These are phyloP conservation scores for Azolla pinnata DNA, from an alignment of 75 land plant genomes.

Conservation along the genomic window DNA sequence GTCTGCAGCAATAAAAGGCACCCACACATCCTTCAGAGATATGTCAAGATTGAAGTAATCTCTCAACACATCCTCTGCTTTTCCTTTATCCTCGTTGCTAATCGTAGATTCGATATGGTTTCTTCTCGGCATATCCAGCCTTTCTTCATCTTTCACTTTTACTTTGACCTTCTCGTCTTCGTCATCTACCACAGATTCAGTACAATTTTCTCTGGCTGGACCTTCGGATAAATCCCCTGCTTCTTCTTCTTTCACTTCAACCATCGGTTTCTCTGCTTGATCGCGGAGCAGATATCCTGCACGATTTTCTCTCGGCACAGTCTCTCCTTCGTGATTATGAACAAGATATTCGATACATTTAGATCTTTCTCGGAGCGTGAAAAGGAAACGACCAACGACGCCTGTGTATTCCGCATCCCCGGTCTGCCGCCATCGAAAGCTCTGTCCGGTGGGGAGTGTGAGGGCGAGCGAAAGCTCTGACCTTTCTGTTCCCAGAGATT, in stretches of 20 bases:
- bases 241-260: no score
- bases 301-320: no score
- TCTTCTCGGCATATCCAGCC: no score
- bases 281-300: no score
- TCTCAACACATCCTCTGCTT: background rate
- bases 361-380: conserved; percentile 59
- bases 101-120: no score
- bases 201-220: no score
- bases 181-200: no score
- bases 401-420: conserved; percentile 59
- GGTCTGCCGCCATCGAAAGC: conserved; percentile 83
- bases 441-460: conserved; percentile 91
- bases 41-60: conserved; percentile 66
- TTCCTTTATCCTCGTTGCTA: no score
- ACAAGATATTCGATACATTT: conserved; percentile 34
- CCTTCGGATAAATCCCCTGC: no score
- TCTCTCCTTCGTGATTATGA: conserved; percentile 7
- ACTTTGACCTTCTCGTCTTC: no score
- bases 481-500: conserved; percentile 38
- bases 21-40: conserved; percentile 49
- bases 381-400: conserved; percentile 41
- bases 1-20: conserved; percentile 48
- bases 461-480: conserved; percentile 77
- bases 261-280: no score
- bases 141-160: no score